Conservation (phyloP, 2,329 filamentous ascomycete genomes). For the Beauveria sp. region DNA sequence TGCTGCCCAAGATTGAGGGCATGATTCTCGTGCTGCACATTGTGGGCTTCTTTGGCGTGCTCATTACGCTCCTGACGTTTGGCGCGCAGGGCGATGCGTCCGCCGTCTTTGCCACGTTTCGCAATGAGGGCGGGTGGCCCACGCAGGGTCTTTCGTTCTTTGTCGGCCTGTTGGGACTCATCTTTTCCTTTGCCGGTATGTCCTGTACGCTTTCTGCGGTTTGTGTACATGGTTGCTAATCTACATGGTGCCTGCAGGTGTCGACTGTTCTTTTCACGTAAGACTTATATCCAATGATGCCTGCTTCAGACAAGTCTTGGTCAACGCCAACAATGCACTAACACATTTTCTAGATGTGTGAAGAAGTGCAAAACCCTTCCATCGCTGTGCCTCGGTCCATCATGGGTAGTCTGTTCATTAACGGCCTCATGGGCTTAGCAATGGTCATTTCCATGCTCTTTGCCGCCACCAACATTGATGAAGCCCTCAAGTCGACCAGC, state of each 20-base stretch:
- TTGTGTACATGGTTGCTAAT: neutral
- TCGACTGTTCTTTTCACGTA: conserved; percentile 10
- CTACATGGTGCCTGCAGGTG: neutral
- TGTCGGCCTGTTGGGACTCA: neutral
- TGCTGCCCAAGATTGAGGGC: conserved; percentile 32
- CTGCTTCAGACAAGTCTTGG: neutral
- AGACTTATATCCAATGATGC: neutral
- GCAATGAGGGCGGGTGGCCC: conserved; percentile 7
- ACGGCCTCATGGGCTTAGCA: conserved; percentile 45
- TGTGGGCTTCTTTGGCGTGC: conserved; percentile 37
- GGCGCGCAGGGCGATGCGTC: conserved; percentile 19
- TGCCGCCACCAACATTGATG: conserved; percentile 40
- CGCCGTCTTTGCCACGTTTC: conserved; percentile 20
- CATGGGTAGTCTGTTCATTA: conserved; percentile 40
- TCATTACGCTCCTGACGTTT: conserved; percentile 28
- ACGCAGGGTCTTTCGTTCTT: conserved; percentile 8
- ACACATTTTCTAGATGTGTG: conserved; percentile 29
- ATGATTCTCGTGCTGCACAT: conserved; percentile 34
- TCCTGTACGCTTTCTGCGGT: neutral
- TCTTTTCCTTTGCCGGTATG: conserved; percentile 7
- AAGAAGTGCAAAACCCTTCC: conserved; percentile 41
- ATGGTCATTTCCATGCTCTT: conserved; percentile 51
- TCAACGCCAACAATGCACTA: neutral
- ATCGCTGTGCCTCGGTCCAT: conserved; percentile 43
- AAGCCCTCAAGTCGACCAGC: conserved; percentile 35